These are phyloP conservation scores for Cladosporium oxysporum DNA, from an alignment of 2,329 filamentous ascomycete species.

Conservation along the genomic window DNA sequence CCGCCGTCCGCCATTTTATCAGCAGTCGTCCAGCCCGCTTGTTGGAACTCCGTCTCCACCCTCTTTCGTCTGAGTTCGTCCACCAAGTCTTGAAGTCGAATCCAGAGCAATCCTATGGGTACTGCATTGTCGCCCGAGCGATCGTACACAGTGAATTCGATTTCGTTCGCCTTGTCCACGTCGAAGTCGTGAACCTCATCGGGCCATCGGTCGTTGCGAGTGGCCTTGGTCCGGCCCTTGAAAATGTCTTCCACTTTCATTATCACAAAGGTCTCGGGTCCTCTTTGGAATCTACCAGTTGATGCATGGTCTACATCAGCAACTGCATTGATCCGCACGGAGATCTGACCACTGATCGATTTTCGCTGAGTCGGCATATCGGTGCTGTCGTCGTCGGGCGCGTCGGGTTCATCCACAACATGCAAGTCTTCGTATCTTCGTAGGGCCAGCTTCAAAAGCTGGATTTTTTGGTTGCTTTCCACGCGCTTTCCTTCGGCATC, in stretches of 20 bases:
- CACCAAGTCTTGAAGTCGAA: conserved; percentile 93
- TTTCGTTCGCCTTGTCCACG: conserved; percentile 97
- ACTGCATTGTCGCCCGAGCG: conserved; percentile 85
- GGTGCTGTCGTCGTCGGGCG: conserved; percentile 85
- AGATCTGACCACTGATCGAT: conserved; percentile 87
- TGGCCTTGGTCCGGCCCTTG: conserved; percentile 81
- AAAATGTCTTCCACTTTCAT: conserved; percentile 96
- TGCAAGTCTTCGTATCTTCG: conserved; percentile 97
- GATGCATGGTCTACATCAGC: conserved; percentile 94
- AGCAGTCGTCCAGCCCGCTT: conserved; percentile 93
- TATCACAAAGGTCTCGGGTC: conserved; percentile 91
- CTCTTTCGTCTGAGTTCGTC: conserved; percentile 97
- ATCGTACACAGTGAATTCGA: conserved; percentile 96
- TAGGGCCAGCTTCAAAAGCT: conserved; percentile 89
- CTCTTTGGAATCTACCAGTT: conserved; percentile 76
- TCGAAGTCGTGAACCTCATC: conserved; percentile 89
- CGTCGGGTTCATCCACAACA: conserved; percentile 52
- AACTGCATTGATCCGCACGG: conserved; percentile 82
- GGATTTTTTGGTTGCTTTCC: conserved; percentile 97
- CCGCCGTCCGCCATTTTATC: conserved; percentile 79
- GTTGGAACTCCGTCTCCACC: conserved; percentile 93
- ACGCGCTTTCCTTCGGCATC: conserved; percentile 87
- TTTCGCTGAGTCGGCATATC: conserved; percentile 94
- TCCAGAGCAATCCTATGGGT: conserved; percentile 93
- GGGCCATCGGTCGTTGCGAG: conserved; percentile 86